A percentile compares a stretch with the other conserved stretches of the same genome.
phyloP scores from a whole-genome alignment of 768 basidiomycete genomes.

The Peribolospora kevripleyi region DNA sequence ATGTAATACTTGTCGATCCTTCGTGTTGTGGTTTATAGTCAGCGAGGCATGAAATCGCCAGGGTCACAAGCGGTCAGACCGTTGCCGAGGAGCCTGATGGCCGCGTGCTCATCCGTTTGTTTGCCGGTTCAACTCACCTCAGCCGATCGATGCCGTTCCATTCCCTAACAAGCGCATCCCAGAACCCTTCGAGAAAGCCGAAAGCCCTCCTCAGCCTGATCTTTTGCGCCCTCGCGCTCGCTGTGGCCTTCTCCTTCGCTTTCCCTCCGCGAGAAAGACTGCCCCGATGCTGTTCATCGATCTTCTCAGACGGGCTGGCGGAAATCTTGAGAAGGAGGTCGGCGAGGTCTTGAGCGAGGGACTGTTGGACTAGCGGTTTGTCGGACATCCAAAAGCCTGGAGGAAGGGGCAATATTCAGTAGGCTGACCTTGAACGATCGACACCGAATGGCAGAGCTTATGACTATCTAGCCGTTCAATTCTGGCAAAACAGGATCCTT shows the following conservation, averaged over 20 bases:
- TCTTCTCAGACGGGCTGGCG: conserved; percentile 15
- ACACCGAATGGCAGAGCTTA: background rate
- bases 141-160: conserved; percentile 82
- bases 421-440: background rate
- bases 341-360: conserved; percentile 60
- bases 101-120: background rate
- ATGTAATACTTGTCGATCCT: conserved; percentile 97
- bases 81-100: background rate
- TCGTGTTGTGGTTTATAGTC: background rate
- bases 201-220: conserved; percentile 26
- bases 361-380: conserved; percentile 87
- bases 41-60: no score
- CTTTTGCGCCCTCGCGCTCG: no score
- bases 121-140: conserved; percentile 30
- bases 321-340: conserved; percentile 50
- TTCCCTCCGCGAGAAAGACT: background rate
- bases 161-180: conserved; percentile 69
- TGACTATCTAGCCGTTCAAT: background rate
- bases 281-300: background rate
- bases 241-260: background rate
- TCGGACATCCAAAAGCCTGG: conserved; percentile 99
- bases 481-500: background rate
- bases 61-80: background rate
- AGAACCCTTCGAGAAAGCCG: conserved; percentile 65
- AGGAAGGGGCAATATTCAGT: background rate